phyloP scores from a whole-genome alignment of 768 basidiomycete species.

The Hydnomerulius pinastri region DNA sequence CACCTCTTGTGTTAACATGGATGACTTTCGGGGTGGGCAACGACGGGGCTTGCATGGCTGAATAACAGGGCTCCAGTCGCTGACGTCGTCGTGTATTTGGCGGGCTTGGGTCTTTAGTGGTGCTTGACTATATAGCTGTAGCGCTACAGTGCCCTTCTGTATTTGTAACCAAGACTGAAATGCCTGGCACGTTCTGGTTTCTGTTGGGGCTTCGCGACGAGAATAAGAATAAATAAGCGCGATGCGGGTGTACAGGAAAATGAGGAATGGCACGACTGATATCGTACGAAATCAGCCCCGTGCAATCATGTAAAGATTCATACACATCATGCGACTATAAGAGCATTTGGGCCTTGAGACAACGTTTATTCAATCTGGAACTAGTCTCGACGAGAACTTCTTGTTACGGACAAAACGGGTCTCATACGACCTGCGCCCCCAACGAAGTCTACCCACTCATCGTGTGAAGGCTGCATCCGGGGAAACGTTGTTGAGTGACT shows the following conservation, averaged over 20 bases:
- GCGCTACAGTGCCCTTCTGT: no score
- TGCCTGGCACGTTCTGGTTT: slow-evolving; percentile 10
- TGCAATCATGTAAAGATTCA: slow-evolving; percentile 2
- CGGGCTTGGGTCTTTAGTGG: no score
- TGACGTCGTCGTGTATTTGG: slow-evolving; percentile 15
- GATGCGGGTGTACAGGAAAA: slow-evolving; percentile 2
- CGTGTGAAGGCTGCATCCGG: slow-evolving; percentile 6
- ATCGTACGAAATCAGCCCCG: slow-evolving; percentile 10
- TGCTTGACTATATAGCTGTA: no score
- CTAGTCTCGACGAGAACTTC: not conserved
- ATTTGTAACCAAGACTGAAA: slow-evolving; percentile 20
- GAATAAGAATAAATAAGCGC: slow-evolving; percentile 3
- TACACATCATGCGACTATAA: slow-evolving; percentile 5
- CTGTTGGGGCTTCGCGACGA: not conserved
- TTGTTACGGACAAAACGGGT: slow-evolving; percentile 6
- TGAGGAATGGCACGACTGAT: slow-evolving; percentile 6
- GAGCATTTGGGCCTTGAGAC: slow-evolving; percentile 6
- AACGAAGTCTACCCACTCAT: not conserved
- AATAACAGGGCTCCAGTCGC: slow-evolving; percentile 13
- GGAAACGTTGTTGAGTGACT: not conserved
- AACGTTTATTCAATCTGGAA: slow-evolving; percentile 2
- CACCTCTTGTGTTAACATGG: slow-evolving; percentile 93
- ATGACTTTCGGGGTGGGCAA: slow-evolving; percentile 85
- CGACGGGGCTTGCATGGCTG: slow-evolving; percentile 52
- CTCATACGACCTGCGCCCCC: not conserved